Evolutionary conservation across 164 flowering plant species (phyloP), one percentile per base, ranked within the genome.

Genomic region (Aristolochia californica): DNA sequence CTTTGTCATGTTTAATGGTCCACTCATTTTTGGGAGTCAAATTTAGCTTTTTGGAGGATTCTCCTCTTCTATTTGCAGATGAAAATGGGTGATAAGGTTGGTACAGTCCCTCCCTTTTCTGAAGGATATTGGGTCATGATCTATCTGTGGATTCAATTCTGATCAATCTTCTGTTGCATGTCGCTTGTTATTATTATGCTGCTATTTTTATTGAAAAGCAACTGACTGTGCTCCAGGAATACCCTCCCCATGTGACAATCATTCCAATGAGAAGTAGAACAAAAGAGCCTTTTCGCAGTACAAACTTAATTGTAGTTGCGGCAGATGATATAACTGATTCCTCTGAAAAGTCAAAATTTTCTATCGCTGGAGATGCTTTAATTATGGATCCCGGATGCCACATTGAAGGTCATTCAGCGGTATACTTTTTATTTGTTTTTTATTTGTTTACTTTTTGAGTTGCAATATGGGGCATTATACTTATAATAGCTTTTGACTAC

Each of bases 321-420:
- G 84, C 97, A 44, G 70, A 71, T 30, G 67, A 48, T 62, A 65
- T 28, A 62, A n/a, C 65, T 60, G 59, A 57, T 63, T 60, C 62
- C 23, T 11, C 2, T 65, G 69, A 48, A 55, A 68, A 59, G 53
- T 40, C 47, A 53, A 57, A 22, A 38, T 71, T 62, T 79, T 30
- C 74, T 64, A 83, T 75, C 63, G 58, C 57, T 64, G 97, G 94
- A 56, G 97, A 93, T 78, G 97, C 94, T 53, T 61, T 93, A 52
- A 77, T 93, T 61, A 75, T 93, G 65, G 98, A 93, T 73, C 97
- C 98, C 30, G 98, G 98, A 64, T 93, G 98, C 68, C 75, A 13
- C 18, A 67, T 75, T 61, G 60, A 70, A 45, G 66, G 66, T 52
- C 80, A 87, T 72, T 61, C 72, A 62, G 83, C 83, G 94, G 98